Evolutionary conservation across 2,329 filamentous ascomycete species (phyloP), one percentile per base, ranked within the genome.

Genomic region (Sodiomyces alkalinus): DNA sequence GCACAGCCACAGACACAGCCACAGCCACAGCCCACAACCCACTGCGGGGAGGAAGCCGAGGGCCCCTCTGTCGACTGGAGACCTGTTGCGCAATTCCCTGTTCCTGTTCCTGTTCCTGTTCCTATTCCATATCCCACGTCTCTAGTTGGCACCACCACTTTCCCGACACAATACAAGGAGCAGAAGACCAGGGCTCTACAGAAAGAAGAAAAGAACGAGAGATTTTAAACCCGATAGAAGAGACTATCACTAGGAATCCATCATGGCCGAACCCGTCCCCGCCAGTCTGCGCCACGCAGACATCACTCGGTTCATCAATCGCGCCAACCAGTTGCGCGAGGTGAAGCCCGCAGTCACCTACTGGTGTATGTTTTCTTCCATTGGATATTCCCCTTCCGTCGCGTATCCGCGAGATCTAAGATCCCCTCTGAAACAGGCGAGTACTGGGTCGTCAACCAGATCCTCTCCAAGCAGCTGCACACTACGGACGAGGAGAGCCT

Each of bases 381-480:
- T 1, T 14, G 13, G 16, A 22, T 26, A 2, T 27, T 12, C 12
- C n/a, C n/a, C n/a, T n/a, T n/a, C n/a, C n/a, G n/a, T n/a, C 35
- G 28, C 28, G 29, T 21, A 28, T 33, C 25, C 22, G 8, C 22
- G 3, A 25, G 10, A 3, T 25, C 28, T 26, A 4, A 20, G 17
- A 31, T 33, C 20, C 18, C 38, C 41, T 36, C n/a, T n/a, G n/a
- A n/a, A n/a, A 21, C 31, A 90, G 82, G 80, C 51, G 78, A 92
- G 46, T 93, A 90, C 53, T 90, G 82, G 64, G 81, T 90, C 16
- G 80, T 93, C 26, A 85, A 96, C 45, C 81, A 92, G 47, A 92
- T 98, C 40, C 72, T 98, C 10, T 64, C 69, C 29, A 81, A 77
- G 48, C 67, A 74, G 24, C 69, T 96, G 22, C 87, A 96, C 55